phyloP scores from a whole-genome alignment of 164 flowering plant genomes.

The Kalanchoe fedtschenkoi region DNA sequence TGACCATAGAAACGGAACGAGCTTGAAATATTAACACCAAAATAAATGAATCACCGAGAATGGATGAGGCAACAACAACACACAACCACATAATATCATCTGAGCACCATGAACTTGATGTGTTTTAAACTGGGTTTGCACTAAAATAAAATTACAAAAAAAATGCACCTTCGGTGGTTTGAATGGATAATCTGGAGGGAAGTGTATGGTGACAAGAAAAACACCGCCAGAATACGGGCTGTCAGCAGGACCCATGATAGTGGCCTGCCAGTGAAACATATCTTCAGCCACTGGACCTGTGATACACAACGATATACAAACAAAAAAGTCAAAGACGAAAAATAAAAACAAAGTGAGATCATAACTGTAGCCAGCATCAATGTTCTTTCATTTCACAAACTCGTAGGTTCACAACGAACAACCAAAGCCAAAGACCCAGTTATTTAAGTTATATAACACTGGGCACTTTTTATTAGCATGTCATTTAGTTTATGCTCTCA shows the following conservation, averaged over 20 bases:
- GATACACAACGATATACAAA: not conserved
- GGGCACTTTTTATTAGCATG: too few species aligned
- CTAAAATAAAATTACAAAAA: not conserved
- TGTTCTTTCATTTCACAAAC: too few species aligned
- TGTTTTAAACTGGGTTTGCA: not conserved
- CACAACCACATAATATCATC: not conserved
- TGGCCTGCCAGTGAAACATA: slow-evolving; percentile 6
- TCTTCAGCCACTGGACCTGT: slow-evolving; percentile 4
- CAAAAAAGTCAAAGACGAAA: not conserved
- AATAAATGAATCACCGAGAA: too few species aligned
- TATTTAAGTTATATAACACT: too few species aligned
- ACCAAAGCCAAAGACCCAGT: too few species aligned
- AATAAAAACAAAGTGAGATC: not conserved
- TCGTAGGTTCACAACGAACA: too few species aligned
- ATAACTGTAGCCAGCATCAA: too few species aligned
- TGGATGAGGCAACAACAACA: too few species aligned
- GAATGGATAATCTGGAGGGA: slow-evolving; percentile 1
- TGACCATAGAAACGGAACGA: too few species aligned
- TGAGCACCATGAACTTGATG: not conserved
- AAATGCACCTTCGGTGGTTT: not conserved
- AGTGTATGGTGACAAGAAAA: slow-evolving; percentile 1
- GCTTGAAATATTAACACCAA: too few species aligned
- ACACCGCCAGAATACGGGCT: slow-evolving; percentile 4
- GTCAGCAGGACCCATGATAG: slow-evolving; percentile 5
- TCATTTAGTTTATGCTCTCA: too few species aligned